Base-by-base conservation (phyloP, 441 rosid genomes). In the Pelargonium fulgidum region DNA sequence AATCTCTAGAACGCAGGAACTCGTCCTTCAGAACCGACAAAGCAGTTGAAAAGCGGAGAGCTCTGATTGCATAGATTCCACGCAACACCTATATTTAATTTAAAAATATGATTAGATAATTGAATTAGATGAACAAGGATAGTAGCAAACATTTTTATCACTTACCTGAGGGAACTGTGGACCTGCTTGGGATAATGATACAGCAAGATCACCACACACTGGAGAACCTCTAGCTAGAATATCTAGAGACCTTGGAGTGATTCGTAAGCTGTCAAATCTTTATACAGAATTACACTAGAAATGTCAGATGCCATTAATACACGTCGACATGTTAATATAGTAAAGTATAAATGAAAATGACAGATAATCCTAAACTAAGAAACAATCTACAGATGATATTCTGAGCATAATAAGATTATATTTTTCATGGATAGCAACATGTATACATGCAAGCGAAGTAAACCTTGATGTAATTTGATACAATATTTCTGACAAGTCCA, bases 381-480 rank as follows among this genome's bases (percentile, higher is more conserved):
- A 3, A 16, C 16, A 48, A n/a, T 24, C 13, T 48, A 13, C 17
- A 16, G 0, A 0, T 1, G 13, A 59, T 9, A 59, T 20, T 56
- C 62, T 56, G 2, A 19, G 19, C 3, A 19, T 56, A 56, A 56
- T 8, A 24, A 56, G 19, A 16, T 16, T 58, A 16, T 11, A 54
- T 26, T 14, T 61, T 58, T 48, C 64, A 66, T 39, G 47, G 14
- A 68, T 36, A 17, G 67, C 26, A 19, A 33, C 56, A 71, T 2
- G 58, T 22, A 70, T 9, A 77, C 52, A 62, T 64, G 66, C 68
- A 70, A 65, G 64, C 62, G 65, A 48, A 73, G 63, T 65, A 73
- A 67, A 90, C 99, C 98, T 92, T 75, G 99, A 90, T 42, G 99
- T 90, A 76, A 94, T 94, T 78, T 94, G 99, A 81, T 92, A 94